These are phyloP conservation scores for Pholiota microspora DNA, from an alignment of 768 basidiomycete genomes.

Conservation along the genomic window DNA sequence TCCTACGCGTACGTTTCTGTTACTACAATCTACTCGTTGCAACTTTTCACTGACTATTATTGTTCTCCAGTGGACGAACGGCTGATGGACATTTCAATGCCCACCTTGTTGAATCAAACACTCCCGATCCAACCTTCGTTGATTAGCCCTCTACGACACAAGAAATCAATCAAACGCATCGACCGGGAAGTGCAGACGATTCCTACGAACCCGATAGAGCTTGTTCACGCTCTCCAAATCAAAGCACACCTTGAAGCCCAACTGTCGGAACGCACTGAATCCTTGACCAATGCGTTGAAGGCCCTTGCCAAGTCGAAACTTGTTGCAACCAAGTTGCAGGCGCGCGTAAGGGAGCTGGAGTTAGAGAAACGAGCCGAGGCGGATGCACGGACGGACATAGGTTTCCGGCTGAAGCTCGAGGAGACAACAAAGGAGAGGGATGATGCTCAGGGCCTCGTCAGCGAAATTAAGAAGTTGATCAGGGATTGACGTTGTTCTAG, in stretches of 20 bases:
- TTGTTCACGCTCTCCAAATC: constrained; percentile 2
- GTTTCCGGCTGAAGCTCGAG: background rate
- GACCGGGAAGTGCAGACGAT: constrained; percentile 1
- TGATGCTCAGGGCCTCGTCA: background rate
- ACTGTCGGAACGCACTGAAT: constrained; percentile 8
- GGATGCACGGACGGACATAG: background rate
- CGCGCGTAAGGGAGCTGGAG: background rate
- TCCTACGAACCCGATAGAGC: background rate
- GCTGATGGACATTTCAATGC: constrained; percentile 22
- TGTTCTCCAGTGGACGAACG: constrained; percentile 23
- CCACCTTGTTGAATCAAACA: constrained; percentile 10
- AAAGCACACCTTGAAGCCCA: constrained; percentile 10
- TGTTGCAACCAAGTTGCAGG: background rate
- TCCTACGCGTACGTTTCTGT: background rate
- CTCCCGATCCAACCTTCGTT: background rate
- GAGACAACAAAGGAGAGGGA: background rate
- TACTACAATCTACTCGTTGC: background rate
- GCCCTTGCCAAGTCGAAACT: constrained; percentile 6
- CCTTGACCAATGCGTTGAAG: constrained; percentile 7
- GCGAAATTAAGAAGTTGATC: constrained; percentile 1
- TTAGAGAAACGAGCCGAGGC: background rate
- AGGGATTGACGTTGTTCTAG: too few species aligned
- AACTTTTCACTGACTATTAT: background rate
- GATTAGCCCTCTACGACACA: background rate
- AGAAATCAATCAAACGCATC: background rate